Conservation (phyloP, 164 flowering plant genomes). For the Nymphaea thermarum region DNA sequence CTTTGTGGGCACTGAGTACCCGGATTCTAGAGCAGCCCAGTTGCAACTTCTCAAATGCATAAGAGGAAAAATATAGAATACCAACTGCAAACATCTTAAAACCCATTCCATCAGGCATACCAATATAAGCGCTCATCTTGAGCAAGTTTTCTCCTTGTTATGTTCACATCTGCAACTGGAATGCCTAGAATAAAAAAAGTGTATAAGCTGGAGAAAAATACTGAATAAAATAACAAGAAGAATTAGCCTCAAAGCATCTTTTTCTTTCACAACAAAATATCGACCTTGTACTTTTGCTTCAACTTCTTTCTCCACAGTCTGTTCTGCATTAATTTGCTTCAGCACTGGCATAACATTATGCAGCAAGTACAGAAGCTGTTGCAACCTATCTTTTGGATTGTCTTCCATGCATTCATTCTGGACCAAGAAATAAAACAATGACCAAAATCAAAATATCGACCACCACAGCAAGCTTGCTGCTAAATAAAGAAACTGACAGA, state of each 20-base stretch:
- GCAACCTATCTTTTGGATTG: background rate
- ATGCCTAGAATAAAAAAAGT: conserved; percentile 19
- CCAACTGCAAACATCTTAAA: background rate
- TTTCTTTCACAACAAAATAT: background rate
- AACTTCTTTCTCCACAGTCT: conserved; percentile 1
- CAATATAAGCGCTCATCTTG: conserved; percentile 62
- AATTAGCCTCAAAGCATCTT: too few species aligned
- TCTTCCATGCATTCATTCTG: conserved; percentile 2
- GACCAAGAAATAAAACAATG: background rate
- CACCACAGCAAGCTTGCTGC: background rate
- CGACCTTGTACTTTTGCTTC: conserved; percentile 1
- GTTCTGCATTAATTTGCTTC: background rate
- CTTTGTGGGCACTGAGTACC: too few species aligned
- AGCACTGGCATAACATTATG: background rate
- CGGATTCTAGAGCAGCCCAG: too few species aligned
- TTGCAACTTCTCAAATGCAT: too few species aligned
- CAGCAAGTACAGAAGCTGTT: background rate
- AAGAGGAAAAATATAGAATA: too few species aligned
- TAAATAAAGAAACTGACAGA: background rate
- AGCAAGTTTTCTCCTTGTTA: conserved; percentile 27
- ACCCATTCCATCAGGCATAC: conserved; percentile 21
- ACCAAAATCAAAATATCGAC: background rate
- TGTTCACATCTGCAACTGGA: conserved; percentile 25
- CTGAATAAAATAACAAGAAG: background rate
- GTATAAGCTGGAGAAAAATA: background rate